Conservation (phyloP, 306 rosid species). For the Rubus idaeus region DNA sequence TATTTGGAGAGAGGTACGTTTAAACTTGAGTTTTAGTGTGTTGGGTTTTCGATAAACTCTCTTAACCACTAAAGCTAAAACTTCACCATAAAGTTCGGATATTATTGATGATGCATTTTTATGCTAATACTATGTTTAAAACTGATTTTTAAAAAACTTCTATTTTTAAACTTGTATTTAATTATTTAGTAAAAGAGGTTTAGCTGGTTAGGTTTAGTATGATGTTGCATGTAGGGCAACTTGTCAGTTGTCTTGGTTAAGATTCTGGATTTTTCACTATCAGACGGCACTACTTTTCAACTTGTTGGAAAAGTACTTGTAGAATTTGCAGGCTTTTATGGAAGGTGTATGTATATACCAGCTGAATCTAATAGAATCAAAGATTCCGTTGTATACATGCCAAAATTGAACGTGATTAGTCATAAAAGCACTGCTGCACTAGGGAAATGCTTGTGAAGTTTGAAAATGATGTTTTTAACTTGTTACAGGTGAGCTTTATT, state of each 20-base stretch:
- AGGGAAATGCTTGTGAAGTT: not conserved
- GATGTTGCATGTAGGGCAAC: not conserved
- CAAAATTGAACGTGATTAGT: not conserved
- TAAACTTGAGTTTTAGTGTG: not conserved
- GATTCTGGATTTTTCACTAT: not conserved
- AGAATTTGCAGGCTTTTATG: not conserved
- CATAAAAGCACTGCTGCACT: not conserved
- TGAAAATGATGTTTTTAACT: slow-evolving; percentile 4
- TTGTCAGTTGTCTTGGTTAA: not conserved
- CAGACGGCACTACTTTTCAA: not conserved
- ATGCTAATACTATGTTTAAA: not conserved
- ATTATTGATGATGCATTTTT: not conserved
- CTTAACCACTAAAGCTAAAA: not conserved
- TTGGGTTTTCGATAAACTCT: not conserved
- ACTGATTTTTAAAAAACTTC: not conserved
- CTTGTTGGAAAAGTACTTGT: slow-evolving; percentile 1
- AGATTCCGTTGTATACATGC: not conserved
- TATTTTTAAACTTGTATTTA: not conserved
- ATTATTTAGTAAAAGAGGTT: not conserved
- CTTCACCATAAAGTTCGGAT: not conserved
- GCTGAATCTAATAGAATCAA: slow-evolving; percentile 7
- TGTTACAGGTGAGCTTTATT: slow-evolving; percentile 56
- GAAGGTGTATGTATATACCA: not conserved
- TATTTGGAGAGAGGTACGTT: not conserved
- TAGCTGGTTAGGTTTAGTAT: not conserved